Evolutionary conservation across 2,329 filamentous ascomycete species (phyloP).

Genomic region (Pseudomassariella vexata): DNA sequence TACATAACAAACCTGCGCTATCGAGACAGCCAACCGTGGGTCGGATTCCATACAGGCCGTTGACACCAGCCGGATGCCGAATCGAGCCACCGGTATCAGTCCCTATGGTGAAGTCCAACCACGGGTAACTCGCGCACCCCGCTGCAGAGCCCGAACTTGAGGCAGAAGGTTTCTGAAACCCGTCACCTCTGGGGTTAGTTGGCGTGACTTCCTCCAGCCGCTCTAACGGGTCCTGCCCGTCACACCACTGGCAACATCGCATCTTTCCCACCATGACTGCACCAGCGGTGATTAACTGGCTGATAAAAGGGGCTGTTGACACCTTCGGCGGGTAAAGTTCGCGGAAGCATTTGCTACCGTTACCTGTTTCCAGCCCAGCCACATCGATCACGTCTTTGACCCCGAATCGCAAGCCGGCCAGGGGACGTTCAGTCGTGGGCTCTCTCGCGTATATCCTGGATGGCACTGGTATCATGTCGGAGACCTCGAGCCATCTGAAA

Average conservation of each 20-base stretch:
- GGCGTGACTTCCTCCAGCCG: slow-evolving; percentile 13
- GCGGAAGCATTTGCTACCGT: slow-evolving; percentile 11
- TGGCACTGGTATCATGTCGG: slow-evolving; percentile 12
- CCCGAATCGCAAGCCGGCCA: slow-evolving; percentile 12
- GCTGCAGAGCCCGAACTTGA: slow-evolving; percentile 14
- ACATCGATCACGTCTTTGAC: slow-evolving; percentile 15
- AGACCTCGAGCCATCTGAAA: slow-evolving; percentile 9
- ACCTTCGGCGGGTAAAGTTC: slow-evolving; percentile 7
- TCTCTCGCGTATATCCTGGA: slow-evolving; percentile 7
- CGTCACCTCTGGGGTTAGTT: slow-evolving; percentile 13
- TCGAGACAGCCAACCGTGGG: slow-evolving; percentile 7
- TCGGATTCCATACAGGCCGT: slow-evolving; percentile 13
- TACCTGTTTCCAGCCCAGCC: slow-evolving; percentile 11
- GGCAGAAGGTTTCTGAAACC: slow-evolving; percentile 11
- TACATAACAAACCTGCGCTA: slow-evolving; percentile 7
- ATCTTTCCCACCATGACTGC: slow-evolving; percentile 17
- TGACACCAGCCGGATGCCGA: slow-evolving; percentile 12
- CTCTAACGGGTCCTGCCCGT: slow-evolving; percentile 13
- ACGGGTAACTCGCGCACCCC: slow-evolving; percentile 10
- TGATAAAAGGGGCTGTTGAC: slow-evolving; percentile 7
- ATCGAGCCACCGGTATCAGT: slow-evolving; percentile 15
- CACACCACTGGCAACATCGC: slow-evolving; percentile 12
- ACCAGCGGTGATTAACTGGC: slow-evolving; percentile 10
- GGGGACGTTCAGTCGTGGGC: slow-evolving; percentile 1
- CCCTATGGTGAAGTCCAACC: slow-evolving; percentile 15